Evolutionary conservation across 192 early-diverging fungal genomes (phyloP), one percentile per base, ranked within the genome.

Genomic region (Dissophora ornata): DNA sequence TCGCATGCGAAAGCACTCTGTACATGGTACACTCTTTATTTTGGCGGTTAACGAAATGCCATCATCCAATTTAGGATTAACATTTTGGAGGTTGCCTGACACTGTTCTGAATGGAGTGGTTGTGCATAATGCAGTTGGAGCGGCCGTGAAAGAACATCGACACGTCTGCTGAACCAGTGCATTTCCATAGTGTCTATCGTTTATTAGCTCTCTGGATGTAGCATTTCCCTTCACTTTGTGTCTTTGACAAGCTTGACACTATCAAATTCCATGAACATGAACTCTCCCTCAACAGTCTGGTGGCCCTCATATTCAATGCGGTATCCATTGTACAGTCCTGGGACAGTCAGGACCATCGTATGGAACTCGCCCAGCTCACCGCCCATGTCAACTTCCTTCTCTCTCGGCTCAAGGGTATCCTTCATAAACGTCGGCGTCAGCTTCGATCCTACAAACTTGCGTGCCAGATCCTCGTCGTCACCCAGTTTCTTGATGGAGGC

Each of bases 311-410:
- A 68, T 6, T 74, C 42, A 13, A 69, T 56, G 41, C 69, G 42
- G 38, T 60, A 50, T 16, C 74, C 75, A 44, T 67, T 67, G 8
- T 57, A 71, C 15, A 84, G 81, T 13, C 83, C 69, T 8, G 88
- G 86, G n/a, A 84, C 86, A 32, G 88, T 77, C 1, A 87, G 57
- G 3, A 88, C 87, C 89, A 90, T 90, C 2, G 89, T 90, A 50
- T 92, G 90, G 48, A 87, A 90, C 64, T 92, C 90, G 12, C 90
- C 90, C 41, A 80, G 82, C 63, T 92, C 90, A 12, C 90, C 90
- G 25, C 82, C 82, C 57, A 82, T 62, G 48, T 90, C 89, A 9
- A 91, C 82, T 0, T 79, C 67, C 11, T 59, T 50, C 2, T 48
- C 42, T 24, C 74, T 71, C 0, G 81, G 80, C 61, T 80, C 62